These are phyloP conservation scores for Gleditsia sinensis DNA, from an alignment of 306 rosid genomes.

Conservation along the genomic window DNA sequence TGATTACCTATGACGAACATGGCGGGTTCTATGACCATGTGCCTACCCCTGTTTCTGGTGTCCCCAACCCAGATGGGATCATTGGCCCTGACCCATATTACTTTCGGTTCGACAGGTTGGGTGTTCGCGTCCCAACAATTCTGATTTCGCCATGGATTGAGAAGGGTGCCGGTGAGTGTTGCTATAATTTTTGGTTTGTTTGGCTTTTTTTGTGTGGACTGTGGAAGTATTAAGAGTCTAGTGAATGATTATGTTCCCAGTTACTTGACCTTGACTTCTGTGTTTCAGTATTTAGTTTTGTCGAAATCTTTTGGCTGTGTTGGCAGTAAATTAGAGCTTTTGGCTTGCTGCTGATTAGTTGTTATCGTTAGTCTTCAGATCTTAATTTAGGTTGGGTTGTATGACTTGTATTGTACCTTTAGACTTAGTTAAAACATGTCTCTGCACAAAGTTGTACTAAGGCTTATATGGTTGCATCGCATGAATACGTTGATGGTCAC, in stretches of 20 bases:
- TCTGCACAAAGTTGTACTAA: constrained; percentile 19
- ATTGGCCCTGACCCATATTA: constrained; percentile 76
- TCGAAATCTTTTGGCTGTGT: constrained; percentile 24
- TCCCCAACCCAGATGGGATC: constrained; percentile 91
- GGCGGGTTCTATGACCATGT: constrained; percentile 97
- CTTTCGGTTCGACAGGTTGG: constrained; percentile 81
- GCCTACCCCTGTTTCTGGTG: constrained; percentile 75
- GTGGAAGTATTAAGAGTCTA: neutral
- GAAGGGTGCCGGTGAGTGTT: constrained; percentile 72
- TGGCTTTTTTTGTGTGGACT: neutral
- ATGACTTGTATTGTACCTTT: constrained; percentile 19
- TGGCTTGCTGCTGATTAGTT: constrained; percentile 18
- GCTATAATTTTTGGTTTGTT: neutral
- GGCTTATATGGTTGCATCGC: constrained; percentile 33
- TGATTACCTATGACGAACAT: constrained; percentile 92
- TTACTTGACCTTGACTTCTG: constrained; percentile 3
- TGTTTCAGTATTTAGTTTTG: neutral
- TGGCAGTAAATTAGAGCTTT: constrained; percentile 21
- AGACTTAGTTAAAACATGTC: constrained; percentile 23
- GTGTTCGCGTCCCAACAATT: constrained; percentile 85
- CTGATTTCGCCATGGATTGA: constrained; percentile 91
- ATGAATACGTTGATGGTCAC: constrained; percentile 30
- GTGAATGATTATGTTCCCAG: neutral
- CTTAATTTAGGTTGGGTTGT: constrained; percentile 5
- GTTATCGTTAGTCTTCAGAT: constrained; percentile 22